Evolutionary conservation across 805 yeast genomes (phyloP).

Genomic region (Myxozyma sirexii): DNA sequence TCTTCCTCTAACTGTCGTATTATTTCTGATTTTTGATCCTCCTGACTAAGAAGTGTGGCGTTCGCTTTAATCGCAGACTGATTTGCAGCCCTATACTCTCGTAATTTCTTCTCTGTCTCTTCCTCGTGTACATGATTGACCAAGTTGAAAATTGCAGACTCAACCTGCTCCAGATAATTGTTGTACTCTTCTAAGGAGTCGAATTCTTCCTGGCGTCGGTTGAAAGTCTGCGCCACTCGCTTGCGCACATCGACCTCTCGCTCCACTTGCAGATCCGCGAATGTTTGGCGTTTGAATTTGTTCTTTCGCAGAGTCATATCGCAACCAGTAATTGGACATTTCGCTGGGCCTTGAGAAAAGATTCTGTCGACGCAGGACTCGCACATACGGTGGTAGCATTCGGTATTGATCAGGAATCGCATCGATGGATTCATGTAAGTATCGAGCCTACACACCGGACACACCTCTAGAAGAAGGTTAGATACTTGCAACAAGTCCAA

Average conservation of each 20-base stretch:
- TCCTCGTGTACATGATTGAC: constrained; percentile 70
- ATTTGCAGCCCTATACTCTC: constrained; percentile 67
- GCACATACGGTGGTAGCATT: constrained; percentile 97
- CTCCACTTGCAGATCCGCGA: constrained; percentile 88
- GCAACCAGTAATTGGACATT: constrained; percentile 93
- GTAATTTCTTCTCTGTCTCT: constrained; percentile 64
- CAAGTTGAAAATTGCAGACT: constrained; percentile 75
- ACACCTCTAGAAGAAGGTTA: constrained; percentile 59
- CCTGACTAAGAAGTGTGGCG: constrained; percentile 68
- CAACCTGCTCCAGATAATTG: constrained; percentile 79
- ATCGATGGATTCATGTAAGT: constrained; percentile 90
- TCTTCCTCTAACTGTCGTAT: constrained; percentile 68
- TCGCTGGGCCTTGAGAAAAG: constrained; percentile 92
- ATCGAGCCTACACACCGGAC: constrained; percentile 97
- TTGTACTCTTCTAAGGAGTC: constrained; percentile 62
- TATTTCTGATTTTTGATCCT: constrained; percentile 62
- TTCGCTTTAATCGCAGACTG: constrained; percentile 75
- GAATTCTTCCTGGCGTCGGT: constrained; percentile 78
- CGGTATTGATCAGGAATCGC: constrained; percentile 90
- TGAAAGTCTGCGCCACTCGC: constrained; percentile 73
- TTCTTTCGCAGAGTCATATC: constrained; percentile 83
- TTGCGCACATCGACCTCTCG: constrained; percentile 89
- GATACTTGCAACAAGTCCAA: neutral
- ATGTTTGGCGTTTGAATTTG: constrained; percentile 87
- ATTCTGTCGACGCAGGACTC: constrained; percentile 94